Evolutionary conservation across 2,329 filamentous ascomycete genomes (phyloP).

Genomic region (Pseudogymnoascus sp.): DNA sequence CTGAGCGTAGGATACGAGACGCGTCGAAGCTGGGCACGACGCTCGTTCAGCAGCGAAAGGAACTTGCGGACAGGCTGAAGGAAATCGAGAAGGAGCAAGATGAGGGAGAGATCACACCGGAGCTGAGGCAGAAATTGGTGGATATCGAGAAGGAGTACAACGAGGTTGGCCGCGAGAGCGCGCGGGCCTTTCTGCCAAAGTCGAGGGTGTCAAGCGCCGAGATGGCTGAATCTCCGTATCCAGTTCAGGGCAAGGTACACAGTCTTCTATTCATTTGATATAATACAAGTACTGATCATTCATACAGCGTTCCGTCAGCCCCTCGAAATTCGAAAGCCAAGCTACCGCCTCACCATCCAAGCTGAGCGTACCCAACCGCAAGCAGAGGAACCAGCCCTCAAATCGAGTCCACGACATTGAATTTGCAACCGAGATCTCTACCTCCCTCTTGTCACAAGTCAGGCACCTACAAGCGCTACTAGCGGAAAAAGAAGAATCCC

Average conservation of each 20-base stretch:
- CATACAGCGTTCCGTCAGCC: slow-evolving; percentile 58
- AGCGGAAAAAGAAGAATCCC: slow-evolving; percentile 76
- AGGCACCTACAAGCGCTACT: slow-evolving; percentile 80
- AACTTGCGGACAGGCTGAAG: slow-evolving; percentile 71
- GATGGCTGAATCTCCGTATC: slow-evolving; percentile 37
- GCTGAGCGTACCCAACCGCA: slow-evolving; percentile 75
- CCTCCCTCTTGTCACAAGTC: slow-evolving; percentile 86
- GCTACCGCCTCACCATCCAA: slow-evolving; percentile 84
- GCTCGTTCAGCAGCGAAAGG: slow-evolving; percentile 77
- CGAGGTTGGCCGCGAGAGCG: slow-evolving; percentile 82
- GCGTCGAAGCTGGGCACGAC: slow-evolving; percentile 82
- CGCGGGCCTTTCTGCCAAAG: slow-evolving; percentile 78
- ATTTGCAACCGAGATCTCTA: slow-evolving; percentile 97
- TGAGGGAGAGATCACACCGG: slow-evolving; percentile 71
- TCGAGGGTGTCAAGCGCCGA: slow-evolving; percentile 71
- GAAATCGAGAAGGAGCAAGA: slow-evolving; percentile 74
- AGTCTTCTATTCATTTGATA: neutral
- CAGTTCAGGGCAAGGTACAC: slow-evolving; percentile 39
- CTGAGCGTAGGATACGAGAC: slow-evolving; percentile 83
- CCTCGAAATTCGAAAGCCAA: slow-evolving; percentile 75
- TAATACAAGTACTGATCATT: slow-evolving; percentile 11
- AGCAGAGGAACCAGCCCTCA: slow-evolving; percentile 80
- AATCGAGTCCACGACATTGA: slow-evolving; percentile 92
- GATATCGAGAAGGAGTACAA: slow-evolving; percentile 94
- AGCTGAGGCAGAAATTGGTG: slow-evolving; percentile 71